Percentiles rank a stretch among this genome's conserved stretches.
Conservation (phyloP, 164 flowering plant genomes). For the Buxus sempervirens region DNA sequence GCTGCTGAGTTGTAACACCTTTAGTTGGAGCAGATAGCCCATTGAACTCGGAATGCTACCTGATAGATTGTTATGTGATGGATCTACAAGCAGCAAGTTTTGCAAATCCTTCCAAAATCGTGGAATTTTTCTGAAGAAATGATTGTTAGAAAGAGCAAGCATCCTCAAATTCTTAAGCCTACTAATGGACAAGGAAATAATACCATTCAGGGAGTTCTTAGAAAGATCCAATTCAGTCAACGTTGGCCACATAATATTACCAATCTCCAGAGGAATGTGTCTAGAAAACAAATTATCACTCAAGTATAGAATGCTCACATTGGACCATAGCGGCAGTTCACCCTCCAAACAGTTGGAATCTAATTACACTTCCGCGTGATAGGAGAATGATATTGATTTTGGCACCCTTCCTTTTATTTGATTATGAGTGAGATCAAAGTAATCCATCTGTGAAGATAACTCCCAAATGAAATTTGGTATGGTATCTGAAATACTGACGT, state of each 20-base stretch:
- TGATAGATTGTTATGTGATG: neutral
- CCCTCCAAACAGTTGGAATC: too few species aligned
- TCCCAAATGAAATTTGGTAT: too few species aligned
- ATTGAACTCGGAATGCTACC: neutral
- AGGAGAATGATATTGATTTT: too few species aligned
- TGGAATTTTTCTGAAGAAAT: neutral
- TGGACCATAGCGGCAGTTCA: too few species aligned
- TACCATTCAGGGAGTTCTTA: neutral
- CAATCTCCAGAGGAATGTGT: neutral
- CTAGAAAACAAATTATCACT: neutral
- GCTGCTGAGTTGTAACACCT: neutral
- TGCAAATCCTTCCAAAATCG: neutral
- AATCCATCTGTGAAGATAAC: too few species aligned
- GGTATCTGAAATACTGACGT: too few species aligned
- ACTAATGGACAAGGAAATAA: neutral
- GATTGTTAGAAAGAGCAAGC: neutral
- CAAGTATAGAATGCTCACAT: too few species aligned
- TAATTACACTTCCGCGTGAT: too few species aligned
- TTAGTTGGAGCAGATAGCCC: neutral
- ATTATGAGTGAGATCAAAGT: too few species aligned
- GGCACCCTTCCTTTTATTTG: too few species aligned
- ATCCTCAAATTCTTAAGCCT: neutral
- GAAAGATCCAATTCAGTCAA: neutral
- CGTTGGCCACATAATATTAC: neutral
- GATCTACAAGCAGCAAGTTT: neutral